Conservation (phyloP, 768 basidiomycete species). For the Hygrophoropsis aurantiaca region DNA sequence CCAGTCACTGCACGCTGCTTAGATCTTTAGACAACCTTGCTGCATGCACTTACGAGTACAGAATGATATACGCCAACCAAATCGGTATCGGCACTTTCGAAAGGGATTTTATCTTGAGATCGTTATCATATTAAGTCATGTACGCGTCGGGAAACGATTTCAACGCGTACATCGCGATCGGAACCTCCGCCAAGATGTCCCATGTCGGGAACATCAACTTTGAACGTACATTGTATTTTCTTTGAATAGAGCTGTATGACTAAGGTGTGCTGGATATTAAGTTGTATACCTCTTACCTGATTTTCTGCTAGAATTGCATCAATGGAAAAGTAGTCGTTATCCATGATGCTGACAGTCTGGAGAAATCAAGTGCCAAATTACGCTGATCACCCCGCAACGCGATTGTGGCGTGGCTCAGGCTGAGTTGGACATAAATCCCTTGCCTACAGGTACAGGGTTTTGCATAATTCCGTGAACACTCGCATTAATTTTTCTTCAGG, state of each 20-base stretch:
- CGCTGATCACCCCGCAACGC: too few species aligned
- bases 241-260: constrained; percentile 25
- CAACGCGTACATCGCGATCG: constrained; percentile 69
- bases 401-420: constrained; percentile 15
- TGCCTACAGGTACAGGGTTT: too few species aligned
- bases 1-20: constrained; percentile 60
- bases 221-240: constrained; percentile 95
- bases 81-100: constrained; percentile 84
- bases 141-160: not conserved
- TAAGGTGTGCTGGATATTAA: not conserved
- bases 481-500: too few species aligned
- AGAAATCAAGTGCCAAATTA: too few species aligned
- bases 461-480: too few species aligned
- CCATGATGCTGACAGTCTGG: constrained; percentile 48
- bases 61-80: constrained; percentile 87
- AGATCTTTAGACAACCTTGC: not conserved
- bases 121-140: constrained; percentile 1
- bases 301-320: constrained; percentile 92
- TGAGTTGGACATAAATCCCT: too few species aligned
- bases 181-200: constrained; percentile 88
- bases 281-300: constrained; percentile 50
- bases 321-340: constrained; percentile 89
- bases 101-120: constrained; percentile 65
- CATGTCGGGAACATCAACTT: constrained; percentile 78
- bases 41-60: constrained; percentile 60